phyloP scores from a whole-genome alignment of 176 grass and related monocot species.

The Carex parvula region DNA sequence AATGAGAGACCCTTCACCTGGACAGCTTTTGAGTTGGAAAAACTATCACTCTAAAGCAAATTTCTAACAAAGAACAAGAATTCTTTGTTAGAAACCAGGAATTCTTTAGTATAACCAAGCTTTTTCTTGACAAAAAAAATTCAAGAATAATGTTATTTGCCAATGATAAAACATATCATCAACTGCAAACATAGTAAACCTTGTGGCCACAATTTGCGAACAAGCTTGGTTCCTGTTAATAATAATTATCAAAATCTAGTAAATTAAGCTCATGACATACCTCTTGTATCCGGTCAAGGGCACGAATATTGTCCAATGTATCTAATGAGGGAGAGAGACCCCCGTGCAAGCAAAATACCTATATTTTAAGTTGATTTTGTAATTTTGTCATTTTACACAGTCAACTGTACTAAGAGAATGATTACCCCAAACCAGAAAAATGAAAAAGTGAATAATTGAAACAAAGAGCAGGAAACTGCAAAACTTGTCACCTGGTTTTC shows the following conservation, averaged over 20 bases:
- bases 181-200: not conserved
- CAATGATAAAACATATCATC: not conserved
- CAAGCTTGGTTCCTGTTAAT: not conserved
- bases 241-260: not conserved
- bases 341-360: slow-evolving; percentile 99
- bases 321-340: slow-evolving; percentile 98
- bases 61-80: not conserved
- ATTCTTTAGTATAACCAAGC: not conserved
- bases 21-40: not conserved
- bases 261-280: slow-evolving; percentile 30
- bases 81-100: not conserved
- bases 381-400: slow-evolving; percentile 6
- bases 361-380: slow-evolving; percentile 10
- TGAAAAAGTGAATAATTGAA: slow-evolving; percentile 23
- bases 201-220: not conserved
- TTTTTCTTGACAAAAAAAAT: not conserved
- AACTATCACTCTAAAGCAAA: not conserved
- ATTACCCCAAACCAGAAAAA: not conserved
- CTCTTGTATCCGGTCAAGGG: slow-evolving; percentile 97
- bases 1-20: not conserved
- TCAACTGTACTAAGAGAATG: not conserved
- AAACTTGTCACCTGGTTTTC: slow-evolving; percentile 77
- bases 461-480: not conserved
- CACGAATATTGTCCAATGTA: slow-evolving; percentile 91
- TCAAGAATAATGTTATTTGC: not conserved